Evolutionary conservation across 108 stramenopile genomes (phyloP), one percentile per base, ranked within the genome.

Genomic region (Skeletonema tropicum): DNA sequence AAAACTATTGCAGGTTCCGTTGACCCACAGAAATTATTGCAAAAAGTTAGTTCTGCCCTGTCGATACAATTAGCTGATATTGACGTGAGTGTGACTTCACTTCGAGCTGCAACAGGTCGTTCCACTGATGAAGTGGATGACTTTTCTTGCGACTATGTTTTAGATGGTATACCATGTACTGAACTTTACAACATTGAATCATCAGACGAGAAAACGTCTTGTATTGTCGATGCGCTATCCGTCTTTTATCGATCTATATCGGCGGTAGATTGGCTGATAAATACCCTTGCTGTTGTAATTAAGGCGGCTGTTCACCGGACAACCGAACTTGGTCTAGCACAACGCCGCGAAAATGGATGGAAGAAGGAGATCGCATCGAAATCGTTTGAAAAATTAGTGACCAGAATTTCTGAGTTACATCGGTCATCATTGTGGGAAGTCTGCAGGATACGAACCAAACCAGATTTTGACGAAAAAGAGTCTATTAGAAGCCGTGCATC

Each of bases 341-440:
- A 85, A 76, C 82, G 88, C 58, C 62, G 65, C 19, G 92, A 90
- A 66, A 65, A 81, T 14, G 90, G 89, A 64, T 92, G 90, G 91
- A 87, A 88, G 66, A 91, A 85, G 39, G 87, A 76, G 55, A 57
- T 96, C 13, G 71, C 90, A 41, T 84, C 88, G 15, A 30, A 76
- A 30, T 67, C 73, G 0, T 94, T 94, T 66, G 67, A 70, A 67
- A 64, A 77, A 6, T 33, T 90, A 14, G 49, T 96, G 6, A 39
- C 42, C 13, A 71, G 71, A 9, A 76, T 96, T 3, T 77, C 86
- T 13, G 48, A 31, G 10, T 73, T 94, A 57, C 82, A 88, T 73
- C 86, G 85, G n/a, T 87, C 87, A n/a, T 77, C 88, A 17, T 59
- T 91, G 41, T 75, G 81, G 58, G 92, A 96, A 64, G 86, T 86